A percentile compares a stretch with the other conserved stretches of the same genome.
Conservation (phyloP, 805 yeast genomes). For the Wickerhamomyces silvicola region DNA sequence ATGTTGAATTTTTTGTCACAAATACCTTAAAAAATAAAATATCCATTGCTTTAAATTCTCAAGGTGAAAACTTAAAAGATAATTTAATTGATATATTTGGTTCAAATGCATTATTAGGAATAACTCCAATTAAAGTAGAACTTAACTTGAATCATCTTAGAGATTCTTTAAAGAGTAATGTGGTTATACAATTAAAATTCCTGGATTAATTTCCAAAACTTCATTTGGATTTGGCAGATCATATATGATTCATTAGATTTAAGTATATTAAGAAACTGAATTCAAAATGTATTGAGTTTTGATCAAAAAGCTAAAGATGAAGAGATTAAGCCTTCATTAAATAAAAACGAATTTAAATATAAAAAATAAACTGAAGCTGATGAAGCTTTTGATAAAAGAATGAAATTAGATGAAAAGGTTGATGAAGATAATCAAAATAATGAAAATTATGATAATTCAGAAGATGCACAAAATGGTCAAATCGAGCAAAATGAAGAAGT, state of each 20-base stretch:
- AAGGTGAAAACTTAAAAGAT: conserved; percentile 44
- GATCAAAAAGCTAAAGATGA: conserved; percentile 2
- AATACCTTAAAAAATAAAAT: conserved; percentile 46
- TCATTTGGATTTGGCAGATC: conserved; percentile 76
- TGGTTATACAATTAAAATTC: conserved; percentile 31
- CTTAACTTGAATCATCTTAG: conserved; percentile 29
- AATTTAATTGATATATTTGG: conserved; percentile 71
- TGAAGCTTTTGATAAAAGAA: conserved; percentile 2
- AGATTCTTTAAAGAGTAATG: conserved; percentile 7
- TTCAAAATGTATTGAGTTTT: no score
- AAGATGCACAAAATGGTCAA: conserved; percentile 6
- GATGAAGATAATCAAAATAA: conserved; percentile 1
- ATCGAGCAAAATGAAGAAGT: background rate
- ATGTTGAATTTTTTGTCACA: conserved; percentile 53
- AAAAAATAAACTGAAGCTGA: no score
- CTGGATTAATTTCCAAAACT: conserved; percentile 68
- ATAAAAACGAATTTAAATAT: no score
- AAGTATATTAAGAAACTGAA: conserved; percentile 23
- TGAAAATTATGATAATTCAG: conserved; percentile 2
- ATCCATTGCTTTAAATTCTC: conserved; percentile 50
- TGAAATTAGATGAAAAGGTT: conserved; percentile 3
- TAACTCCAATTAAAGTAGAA: conserved; percentile 41
- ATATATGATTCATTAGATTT: conserved; percentile 36
- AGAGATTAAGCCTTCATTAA: background rate
- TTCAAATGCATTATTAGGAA: conserved; percentile 50